Percentiles rank a stretch among this genome's conserved stretches.
These are phyloP conservation scores for Colletotrichum tamarilloi DNA, from an alignment of 2,329 filamentous ascomycete species.

Conservation along the genomic window DNA sequence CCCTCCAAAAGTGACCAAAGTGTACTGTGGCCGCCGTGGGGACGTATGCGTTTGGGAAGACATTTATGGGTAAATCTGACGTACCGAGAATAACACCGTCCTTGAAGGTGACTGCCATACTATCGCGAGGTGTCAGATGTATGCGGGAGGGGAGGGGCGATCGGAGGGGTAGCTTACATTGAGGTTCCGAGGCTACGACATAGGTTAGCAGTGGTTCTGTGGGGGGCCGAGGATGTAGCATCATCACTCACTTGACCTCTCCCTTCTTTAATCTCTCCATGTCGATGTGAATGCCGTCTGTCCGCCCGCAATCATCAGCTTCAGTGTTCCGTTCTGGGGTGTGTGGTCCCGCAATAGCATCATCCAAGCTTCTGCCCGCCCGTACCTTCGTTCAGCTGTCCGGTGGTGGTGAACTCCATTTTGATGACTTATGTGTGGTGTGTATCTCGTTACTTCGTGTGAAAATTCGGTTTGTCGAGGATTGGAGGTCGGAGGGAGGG, in stretches of 20 bases:
- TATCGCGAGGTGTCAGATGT: conserved; percentile 52
- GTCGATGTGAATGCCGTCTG: conserved; percentile 99
- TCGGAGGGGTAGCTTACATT: conserved; percentile 72
- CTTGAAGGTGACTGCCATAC: conserved; percentile 99
- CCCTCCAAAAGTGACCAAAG: not conserved
- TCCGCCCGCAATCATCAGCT: conserved; percentile 9
- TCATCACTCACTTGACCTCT: conserved; percentile 88
- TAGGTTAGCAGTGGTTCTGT: conserved; percentile 43
- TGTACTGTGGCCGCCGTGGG: no score
- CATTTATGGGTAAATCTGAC: conserved; percentile 35
- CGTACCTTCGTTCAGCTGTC: conserved; percentile 72
- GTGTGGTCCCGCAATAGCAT: conserved; percentile 15
- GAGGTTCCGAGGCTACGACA: conserved; percentile 87
- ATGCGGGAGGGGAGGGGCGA: conserved; percentile 23
- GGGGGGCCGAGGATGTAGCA: not conserved
- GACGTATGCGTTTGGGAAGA: not conserved
- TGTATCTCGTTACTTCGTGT: not conserved
- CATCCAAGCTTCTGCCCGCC: conserved; percentile 33
- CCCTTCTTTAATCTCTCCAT: conserved; percentile 99
- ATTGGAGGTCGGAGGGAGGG: not conserved
- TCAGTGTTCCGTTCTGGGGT: not conserved
- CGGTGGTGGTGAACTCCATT: conserved; percentile 74
- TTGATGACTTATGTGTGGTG: not conserved
- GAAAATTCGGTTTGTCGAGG: not conserved
- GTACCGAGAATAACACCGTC: conserved; percentile 93